Evolutionary conservation across 371 early-diverging fungal species (phyloP), one percentile per base, ranked within the genome.

Genomic region (Mortierella sp.): DNA sequence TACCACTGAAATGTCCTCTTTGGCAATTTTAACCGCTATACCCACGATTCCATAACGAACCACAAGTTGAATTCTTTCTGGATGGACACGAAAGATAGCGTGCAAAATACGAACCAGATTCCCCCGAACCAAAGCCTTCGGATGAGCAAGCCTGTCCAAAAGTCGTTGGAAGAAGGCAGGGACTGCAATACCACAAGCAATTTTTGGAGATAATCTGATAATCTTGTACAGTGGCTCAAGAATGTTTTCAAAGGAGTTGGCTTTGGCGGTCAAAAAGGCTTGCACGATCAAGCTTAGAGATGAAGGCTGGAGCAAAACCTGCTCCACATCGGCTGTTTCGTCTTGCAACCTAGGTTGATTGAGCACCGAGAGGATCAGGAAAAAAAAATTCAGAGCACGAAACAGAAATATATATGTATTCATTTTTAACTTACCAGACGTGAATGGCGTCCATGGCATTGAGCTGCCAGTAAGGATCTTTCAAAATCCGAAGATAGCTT

Each of bases 361-460:
- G 10, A 8, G 17, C 17, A 56, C 54, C 23, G 23, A 26, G 3
- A 56, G 29, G 56, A 32, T 28, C 17, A 47, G n/a, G 29, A 42
- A 35, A 29, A 45, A 45, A 42, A 57, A 19, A 45, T 5, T 9
- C n/a, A 45, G 15, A 12, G 9, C 23, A 23, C 6, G 5, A 9
- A 51, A 4, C 22, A 51, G 7, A 8, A 26, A 1, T 4, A 51
- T 51, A 15, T 17, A 17, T 15, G 43, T n/a, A 8, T 23, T n/a
- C 7, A 12, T 9, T 51, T 26, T 51, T 23, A 22, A 43, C 83
- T 53, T 77, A 87, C 91, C 90, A 91, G 19, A 83, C 76, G 15
- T 85, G 68, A 15, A 91, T 85, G 13, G 90, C 86, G 53, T 91
- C 90, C 58, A 91, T 73, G 13, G 88, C 88, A 70, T 85, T 87